Evolutionary conservation across 306 rosid species (phyloP).

Genomic region (Comarum palustre): DNA sequence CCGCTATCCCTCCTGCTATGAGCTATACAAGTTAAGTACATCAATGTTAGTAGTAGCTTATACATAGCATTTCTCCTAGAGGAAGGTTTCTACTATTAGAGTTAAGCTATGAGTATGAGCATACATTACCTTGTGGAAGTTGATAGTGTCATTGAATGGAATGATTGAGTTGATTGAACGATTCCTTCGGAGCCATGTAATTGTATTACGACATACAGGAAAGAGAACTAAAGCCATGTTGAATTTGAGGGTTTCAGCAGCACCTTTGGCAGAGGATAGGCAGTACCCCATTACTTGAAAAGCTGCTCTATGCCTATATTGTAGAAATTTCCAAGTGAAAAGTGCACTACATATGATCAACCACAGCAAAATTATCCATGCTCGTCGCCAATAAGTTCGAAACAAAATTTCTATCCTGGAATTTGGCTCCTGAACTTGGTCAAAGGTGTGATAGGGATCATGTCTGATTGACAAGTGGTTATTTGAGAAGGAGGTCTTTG

Average conservation of each 20-base stretch:
- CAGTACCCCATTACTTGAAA: conserved; percentile 91
- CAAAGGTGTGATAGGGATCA: conserved; percentile 14
- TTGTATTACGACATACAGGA: conserved; percentile 73
- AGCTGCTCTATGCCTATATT: conserved; percentile 53
- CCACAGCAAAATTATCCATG: conserved; percentile 68
- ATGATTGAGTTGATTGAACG: conserved; percentile 46
- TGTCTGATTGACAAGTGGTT: conserved; percentile 22
- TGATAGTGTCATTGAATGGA: conserved; percentile 73
- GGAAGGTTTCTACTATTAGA: neutral
- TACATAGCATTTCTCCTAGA: neutral
- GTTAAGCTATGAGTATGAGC: neutral
- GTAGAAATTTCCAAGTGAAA: conserved; percentile 74
- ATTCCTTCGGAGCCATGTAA: conserved; percentile 65
- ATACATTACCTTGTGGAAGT: conserved; percentile 69
- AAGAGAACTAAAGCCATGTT: conserved; percentile 84
- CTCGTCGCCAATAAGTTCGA: conserved; percentile 67
- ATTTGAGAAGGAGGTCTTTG: conserved; percentile 35
- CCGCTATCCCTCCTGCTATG: conserved; percentile 76
- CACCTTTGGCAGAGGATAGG: conserved; percentile 77
- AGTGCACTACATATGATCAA: conserved; percentile 42
- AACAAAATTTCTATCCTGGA: conserved; percentile 57
- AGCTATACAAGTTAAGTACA: conserved; percentile 32
- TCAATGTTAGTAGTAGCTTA: neutral
- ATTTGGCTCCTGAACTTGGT: conserved; percentile 35
- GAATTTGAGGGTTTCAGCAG: conserved; percentile 79